Evolutionary conservation across 2,329 filamentous ascomycete genomes (phyloP).

Genomic region (Neofusicoccum umdonicola): DNA sequence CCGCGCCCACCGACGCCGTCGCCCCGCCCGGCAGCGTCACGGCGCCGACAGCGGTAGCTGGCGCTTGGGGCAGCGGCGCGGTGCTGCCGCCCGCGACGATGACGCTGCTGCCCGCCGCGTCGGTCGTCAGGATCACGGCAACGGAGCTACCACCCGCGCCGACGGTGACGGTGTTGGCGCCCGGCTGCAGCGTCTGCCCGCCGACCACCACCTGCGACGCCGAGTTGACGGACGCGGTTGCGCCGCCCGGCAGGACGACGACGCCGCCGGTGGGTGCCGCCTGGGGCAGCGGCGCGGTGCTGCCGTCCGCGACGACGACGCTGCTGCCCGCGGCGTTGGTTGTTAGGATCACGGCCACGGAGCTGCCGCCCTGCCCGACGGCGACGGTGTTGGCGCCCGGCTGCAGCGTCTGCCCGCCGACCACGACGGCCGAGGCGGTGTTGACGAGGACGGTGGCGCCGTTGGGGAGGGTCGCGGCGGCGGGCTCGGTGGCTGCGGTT

Average conservation of each 20-base stretch:
- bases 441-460: neutral
- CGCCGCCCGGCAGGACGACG: neutral
- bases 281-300: neutral
- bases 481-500: no score
- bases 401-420: neutral
- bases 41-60: neutral
- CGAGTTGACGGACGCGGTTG: neutral
- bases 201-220: neutral
- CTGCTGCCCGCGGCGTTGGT: neutral
- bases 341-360: neutral
- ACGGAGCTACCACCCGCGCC: neutral
- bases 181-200: neutral
- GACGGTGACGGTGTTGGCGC: neutral
- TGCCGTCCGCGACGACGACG: neutral
- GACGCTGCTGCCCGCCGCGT: neutral
- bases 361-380: neutral
- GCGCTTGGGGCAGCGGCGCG: neutral
- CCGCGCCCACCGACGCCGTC: neutral
- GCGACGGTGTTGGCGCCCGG: neutral
- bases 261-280: neutral
- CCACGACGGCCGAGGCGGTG: neutral
- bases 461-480: neutral
- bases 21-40: neutral
- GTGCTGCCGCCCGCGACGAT: neutral
- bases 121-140: neutral